Base-by-base conservation (phyloP, 495 filamentous ascomycete species). In the Penicillium dipodomyicola region DNA sequence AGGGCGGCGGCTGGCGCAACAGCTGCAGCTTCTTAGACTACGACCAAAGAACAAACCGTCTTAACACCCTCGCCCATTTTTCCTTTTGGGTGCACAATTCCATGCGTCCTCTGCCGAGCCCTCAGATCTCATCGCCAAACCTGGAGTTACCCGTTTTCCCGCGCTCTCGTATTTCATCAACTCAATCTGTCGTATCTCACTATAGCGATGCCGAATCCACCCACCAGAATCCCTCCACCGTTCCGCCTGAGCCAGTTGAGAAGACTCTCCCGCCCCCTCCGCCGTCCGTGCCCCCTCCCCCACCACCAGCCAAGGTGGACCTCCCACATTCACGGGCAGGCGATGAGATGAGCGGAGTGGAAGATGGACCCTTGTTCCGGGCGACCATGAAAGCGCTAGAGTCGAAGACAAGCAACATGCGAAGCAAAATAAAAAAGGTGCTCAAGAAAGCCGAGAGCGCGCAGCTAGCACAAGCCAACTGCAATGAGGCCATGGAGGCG, bases 11-110 rank as follows among this genome's bases (percentile, higher is more conserved):
- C 23, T 97, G 94, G 94, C 88, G 89, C 64, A 97, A 92, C 63
- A 87, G 85, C 65, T 97, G 94, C 80, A 96, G 91, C 64, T 94
- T 98, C 68, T 83, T 96, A 62, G 94, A 97, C 69, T 98, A 98
- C 71, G 91, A 98, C 63, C 89, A 93, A 67, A 84, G 92, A 57
- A 89, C 91, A 17, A 94, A 98, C 71, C 85, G 89, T 42, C 70
- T 98, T 49, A 84, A 92, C 55, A 92, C 92, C 10, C 81, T 98
- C 45, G 91, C 91, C 1, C 88, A 83, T 61, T 96, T 98, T 72
- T 92, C 89, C 14, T 97, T 97, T 67, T 97, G 91, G 87, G 91
- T 97, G 53, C 82, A 92, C 48, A 95, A 89, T 83, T 78, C 71
- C 27, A 60, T 63, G 41, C 72, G 71, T 43, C 51, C 65, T 20